A percentile compares a stretch with the other conserved stretches of the same genome.
These are phyloP conservation scores for Pseudotsuga menziesii DNA, from an alignment of 75 land plant species.

Conservation along the genomic window DNA sequence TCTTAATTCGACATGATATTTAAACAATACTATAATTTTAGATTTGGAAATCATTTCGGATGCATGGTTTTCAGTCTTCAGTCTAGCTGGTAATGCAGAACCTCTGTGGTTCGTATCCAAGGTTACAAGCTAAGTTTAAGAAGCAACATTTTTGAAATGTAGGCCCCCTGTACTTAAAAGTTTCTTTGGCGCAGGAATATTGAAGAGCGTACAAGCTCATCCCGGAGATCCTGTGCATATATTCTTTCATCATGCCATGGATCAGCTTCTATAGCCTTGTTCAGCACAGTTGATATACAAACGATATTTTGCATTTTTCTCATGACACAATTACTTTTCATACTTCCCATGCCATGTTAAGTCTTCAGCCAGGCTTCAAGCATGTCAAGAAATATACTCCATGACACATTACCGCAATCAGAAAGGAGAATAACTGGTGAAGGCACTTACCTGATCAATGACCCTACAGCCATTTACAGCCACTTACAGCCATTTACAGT, in stretches of 20 bases:
- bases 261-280: constrained; percentile 8
- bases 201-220: constrained; percentile 30
- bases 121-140: constrained; percentile 7
- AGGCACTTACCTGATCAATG: constrained; percentile 26
- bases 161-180: constrained; percentile 44
- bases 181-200: constrained; percentile 75
- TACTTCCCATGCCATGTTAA: constrained; percentile 34
- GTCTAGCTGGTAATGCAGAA: neutral
- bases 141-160: constrained; percentile 15
- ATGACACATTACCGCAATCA: constrained; percentile 28
- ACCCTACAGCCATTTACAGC: constrained; percentile 3
- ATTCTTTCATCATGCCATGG: constrained; percentile 22
- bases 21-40: too few relatives aligned
- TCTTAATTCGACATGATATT: too few relatives aligned
- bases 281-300: constrained; percentile 31
- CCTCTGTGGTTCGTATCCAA: neutral
- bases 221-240: constrained; percentile 35
- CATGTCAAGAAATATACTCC: constrained; percentile 19
- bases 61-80: too few relatives aligned
- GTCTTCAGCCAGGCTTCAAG: constrained; percentile 20
- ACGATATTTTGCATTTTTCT: constrained; percentile 13
- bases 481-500: constrained; percentile 23
- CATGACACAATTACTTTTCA: constrained; percentile 34
- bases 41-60: too few relatives aligned
- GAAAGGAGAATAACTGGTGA: constrained; percentile 21